A percentile compares a stretch with the other conserved stretches of the same genome.
Conservation (phyloP, 164 flowering plant genomes). For the Liriodendron chinense region DNA sequence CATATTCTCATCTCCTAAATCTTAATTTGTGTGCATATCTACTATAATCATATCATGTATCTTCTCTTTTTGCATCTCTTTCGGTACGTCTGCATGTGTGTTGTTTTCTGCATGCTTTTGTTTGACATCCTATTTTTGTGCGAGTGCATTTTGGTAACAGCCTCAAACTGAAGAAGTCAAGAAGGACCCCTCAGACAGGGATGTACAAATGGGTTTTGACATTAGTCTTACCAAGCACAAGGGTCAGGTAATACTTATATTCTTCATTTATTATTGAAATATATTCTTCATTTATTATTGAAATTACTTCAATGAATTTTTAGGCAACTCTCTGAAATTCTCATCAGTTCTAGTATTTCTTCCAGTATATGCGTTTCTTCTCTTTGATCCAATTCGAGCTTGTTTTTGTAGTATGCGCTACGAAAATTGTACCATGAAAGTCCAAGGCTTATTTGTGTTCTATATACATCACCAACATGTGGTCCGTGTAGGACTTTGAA, state of each 20-base stretch:
- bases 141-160: conserved; percentile 29
- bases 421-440: conserved; percentile 97
- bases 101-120: not conserved
- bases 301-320: not conserved
- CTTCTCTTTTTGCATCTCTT: not conserved
- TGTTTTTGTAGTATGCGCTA: conserved; percentile 73
- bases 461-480: conserved; percentile 94
- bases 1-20: too few species aligned
- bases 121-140: not conserved
- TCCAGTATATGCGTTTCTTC: not conserved
- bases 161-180: conserved; percentile 77
- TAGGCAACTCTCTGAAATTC: not conserved
- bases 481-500: conserved; percentile 98
- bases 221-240: conserved; percentile 81
- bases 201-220: conserved; percentile 78
- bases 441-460: conserved; percentile 90
- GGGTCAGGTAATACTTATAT: conserved; percentile 66
- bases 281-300: too few species aligned
- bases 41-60: not conserved
- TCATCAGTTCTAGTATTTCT: not conserved
- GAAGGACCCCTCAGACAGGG: conserved; percentile 73
- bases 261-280: not conserved
- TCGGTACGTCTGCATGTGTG: not conserved
- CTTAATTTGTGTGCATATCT: too few species aligned
- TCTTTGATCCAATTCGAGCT: conserved; percentile 3